These are phyloP conservation scores for Sarocladiaceae sp. DNA, from an alignment of 2,329 filamentous ascomycete genomes.

Conservation along the genomic window DNA sequence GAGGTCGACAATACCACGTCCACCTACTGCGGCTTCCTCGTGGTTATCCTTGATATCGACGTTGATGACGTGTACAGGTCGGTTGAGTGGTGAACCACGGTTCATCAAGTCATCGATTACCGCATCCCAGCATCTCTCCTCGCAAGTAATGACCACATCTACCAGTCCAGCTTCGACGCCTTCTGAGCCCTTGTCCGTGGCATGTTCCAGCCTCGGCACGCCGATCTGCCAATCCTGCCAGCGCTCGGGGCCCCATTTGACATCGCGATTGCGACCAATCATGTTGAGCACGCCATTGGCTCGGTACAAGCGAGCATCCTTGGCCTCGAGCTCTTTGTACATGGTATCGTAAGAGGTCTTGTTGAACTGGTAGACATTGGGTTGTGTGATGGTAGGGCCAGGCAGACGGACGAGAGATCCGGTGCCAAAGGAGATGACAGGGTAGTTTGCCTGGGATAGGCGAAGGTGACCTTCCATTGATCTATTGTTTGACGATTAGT, in stretches of 20 bases:
- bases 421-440: constrained; percentile 97
- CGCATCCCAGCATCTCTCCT: constrained; percentile 97
- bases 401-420: constrained; percentile 91
- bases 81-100: constrained; percentile 80
- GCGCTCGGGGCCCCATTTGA: constrained; percentile 94
- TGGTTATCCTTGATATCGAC: constrained; percentile 98
- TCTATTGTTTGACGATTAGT: constrained; percentile 17
- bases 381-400: constrained; percentile 84
- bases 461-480: constrained; percentile 95
- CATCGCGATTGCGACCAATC: constrained; percentile 83
- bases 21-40: constrained; percentile 88
- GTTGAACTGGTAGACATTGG: constrained; percentile 98
- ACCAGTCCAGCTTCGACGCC: constrained; percentile 88
- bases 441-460: constrained; percentile 79
- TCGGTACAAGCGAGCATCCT: constrained; percentile 83
- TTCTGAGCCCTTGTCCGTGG: constrained; percentile 68
- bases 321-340: constrained; percentile 82
- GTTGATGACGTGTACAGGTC: constrained; percentile 96
- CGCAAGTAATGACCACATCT: constrained; percentile 93
- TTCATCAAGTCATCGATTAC: constrained; percentile 90
- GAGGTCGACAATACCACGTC: constrained; percentile 86
- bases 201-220: constrained; percentile 72
- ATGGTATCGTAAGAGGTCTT: constrained; percentile 92
- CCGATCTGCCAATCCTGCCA: constrained; percentile 98
- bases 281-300: constrained; percentile 94